Percentiles rank a stretch among this genome's conserved stretches.
Conservation (phyloP, 257 asterid species). For the Echium plantagineum region DNA sequence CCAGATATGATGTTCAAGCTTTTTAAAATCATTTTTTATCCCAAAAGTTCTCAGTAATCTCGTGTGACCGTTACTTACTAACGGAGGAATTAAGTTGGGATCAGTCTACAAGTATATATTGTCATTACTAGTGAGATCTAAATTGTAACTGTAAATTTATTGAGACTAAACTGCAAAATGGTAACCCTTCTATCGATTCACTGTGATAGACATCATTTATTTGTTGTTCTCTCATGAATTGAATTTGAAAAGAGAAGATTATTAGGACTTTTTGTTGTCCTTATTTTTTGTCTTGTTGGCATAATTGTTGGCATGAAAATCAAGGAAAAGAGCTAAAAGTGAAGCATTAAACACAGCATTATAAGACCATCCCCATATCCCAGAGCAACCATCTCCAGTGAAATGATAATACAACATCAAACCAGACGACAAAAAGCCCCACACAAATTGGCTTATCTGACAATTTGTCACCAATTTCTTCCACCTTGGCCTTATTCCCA, state of each 20-base stretch:
- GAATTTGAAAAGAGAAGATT: not conserved
- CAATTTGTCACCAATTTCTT: conserved; percentile 68
- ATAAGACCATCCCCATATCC: conserved; percentile 75
- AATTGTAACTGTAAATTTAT: too few relatives aligned
- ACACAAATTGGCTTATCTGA: conserved; percentile 79
- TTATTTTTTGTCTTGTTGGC: conserved; percentile 24
- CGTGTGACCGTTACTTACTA: too few relatives aligned
- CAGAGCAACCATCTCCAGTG: conserved; percentile 69
- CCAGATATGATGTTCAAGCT: too few relatives aligned
- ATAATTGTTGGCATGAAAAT: conserved; percentile 64
- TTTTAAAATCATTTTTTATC: too few relatives aligned
- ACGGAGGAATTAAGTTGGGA: too few relatives aligned
- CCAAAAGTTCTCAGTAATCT: too few relatives aligned
- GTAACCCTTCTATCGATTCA: too few relatives aligned
- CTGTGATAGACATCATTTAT: too few relatives aligned
- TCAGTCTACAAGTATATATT: too few relatives aligned
- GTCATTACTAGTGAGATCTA: too few relatives aligned
- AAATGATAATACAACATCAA: conserved; percentile 62
- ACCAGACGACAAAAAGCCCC: conserved; percentile 62
- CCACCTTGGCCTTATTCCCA: conserved; percentile 77
- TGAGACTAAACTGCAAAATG: too few relatives aligned
- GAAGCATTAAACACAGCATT: conserved; percentile 81
- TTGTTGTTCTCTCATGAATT: too few relatives aligned
- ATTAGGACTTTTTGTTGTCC: conserved; percentile 22
- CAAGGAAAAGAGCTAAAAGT: conserved; percentile 51